These are phyloP conservation scores for Rhytidhysteron rufulum DNA, from an alignment of 2,329 filamentous ascomycete genomes.

Conservation along the genomic window DNA sequence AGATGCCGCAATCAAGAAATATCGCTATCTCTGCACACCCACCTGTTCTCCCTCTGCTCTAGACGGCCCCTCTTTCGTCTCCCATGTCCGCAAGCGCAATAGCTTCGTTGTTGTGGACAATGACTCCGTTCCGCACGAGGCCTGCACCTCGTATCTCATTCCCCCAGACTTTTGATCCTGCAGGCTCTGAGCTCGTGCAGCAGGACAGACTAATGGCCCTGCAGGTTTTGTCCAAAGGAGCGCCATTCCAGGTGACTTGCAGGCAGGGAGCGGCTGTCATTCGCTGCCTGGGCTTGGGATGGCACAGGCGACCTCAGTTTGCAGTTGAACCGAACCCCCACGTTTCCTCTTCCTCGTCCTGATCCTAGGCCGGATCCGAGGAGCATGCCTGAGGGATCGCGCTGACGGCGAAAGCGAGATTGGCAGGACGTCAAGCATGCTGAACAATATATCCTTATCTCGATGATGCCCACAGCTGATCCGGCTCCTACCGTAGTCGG, in stretches of 20 bases:
- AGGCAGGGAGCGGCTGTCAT: conserved; percentile 12
- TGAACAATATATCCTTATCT: conserved; percentile 17
- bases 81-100: too few species aligned
- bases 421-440: conserved; percentile 4
- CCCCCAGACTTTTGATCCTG: conserved; percentile 9
- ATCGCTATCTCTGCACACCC: too few species aligned
- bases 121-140: not conserved
- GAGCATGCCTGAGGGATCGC: not conserved
- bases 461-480: too few species aligned
- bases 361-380: not conserved
- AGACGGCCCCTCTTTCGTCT: too few species aligned
- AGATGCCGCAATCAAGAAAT: not conserved
- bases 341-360: conserved; percentile 17
- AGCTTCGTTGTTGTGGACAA: too few species aligned
- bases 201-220: conserved; percentile 7
- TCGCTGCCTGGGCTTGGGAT: conserved; percentile 7
- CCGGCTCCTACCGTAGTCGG: too few species aligned
- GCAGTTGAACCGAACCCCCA: conserved; percentile 18
- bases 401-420: conserved; percentile 1
- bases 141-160: conserved; percentile 1
- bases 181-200: conserved; percentile 15
- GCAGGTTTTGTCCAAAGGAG: conserved; percentile 12
- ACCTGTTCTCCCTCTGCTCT: too few species aligned
- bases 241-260: conserved; percentile 28
- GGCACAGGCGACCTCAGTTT: conserved; percentile 9